A percentile compares a stretch with the other conserved stretches of the same genome.
phyloP scores from a whole-genome alignment of 495 filamentous ascomycete genomes.

The Neurospora cerealis region DNA sequence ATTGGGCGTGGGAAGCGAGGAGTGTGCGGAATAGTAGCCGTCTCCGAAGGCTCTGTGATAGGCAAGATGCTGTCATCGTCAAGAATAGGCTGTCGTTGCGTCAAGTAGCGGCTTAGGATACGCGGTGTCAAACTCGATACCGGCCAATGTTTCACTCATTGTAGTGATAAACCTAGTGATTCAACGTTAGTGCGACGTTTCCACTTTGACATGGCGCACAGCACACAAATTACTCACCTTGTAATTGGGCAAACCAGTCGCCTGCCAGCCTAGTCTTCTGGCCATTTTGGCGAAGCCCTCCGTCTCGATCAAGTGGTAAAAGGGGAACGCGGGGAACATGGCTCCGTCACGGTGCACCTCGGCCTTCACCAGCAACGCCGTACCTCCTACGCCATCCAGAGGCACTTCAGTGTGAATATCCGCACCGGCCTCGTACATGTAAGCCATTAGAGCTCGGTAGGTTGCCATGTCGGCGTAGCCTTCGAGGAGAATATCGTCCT shows the following conservation, averaged over 20 bases:
- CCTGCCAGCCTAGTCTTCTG: conserved; percentile 69
- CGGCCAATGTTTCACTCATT: conserved; percentile 53
- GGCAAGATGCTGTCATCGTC: not conserved
- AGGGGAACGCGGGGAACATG: conserved; percentile 95
- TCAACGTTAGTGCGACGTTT: conserved; percentile 17
- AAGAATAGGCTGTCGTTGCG: not conserved
- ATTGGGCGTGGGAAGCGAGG: not conserved
- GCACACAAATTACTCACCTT: conserved; percentile 51
- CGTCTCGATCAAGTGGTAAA: conserved; percentile 95
- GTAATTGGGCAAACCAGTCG: conserved; percentile 87
- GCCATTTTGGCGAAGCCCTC: conserved; percentile 99
- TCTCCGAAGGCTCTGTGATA: not conserved
- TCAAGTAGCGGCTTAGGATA: not conserved
- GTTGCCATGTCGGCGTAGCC: conserved; percentile 89
- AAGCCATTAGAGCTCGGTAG: conserved; percentile 87
- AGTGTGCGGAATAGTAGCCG: not conserved
- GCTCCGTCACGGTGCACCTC: conserved; percentile 96
- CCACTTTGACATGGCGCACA: not conserved
- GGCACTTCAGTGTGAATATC: conserved; percentile 53
- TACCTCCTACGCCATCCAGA: conserved; percentile 90
- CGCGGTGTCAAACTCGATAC: not conserved
- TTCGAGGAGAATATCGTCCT: conserved; percentile 86
- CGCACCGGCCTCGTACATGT: conserved; percentile 50
- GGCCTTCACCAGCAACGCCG: conserved; percentile 88
- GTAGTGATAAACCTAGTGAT: conserved; percentile 70